Percentiles rank a stretch among this genome's conserved stretches.
Evolutionary conservation across 1,139 yeast species (phyloP).

Genomic region (Yamadazyma membranifaciens): DNA sequence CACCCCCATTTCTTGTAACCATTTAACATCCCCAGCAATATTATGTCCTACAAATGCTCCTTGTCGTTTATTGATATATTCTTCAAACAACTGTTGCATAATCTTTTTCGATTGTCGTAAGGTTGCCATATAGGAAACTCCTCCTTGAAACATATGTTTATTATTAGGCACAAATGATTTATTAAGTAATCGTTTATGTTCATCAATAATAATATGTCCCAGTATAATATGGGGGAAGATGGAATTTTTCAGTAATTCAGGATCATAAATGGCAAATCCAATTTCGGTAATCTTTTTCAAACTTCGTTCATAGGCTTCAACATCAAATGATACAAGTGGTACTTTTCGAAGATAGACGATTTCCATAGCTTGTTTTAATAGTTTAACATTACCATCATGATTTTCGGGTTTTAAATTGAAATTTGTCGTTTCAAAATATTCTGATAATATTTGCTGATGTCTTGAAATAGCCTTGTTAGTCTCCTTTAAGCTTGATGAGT

Average conservation of each 20-base stretch:
- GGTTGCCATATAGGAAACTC: constrained; percentile 48
- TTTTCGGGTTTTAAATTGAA: constrained; percentile 20
- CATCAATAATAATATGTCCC: constrained; percentile 59
- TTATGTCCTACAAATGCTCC: constrained; percentile 68
- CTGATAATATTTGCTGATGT: constrained; percentile 5
- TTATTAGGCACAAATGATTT: constrained; percentile 64
- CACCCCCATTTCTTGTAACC: constrained; percentile 51
- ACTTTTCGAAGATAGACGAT: constrained; percentile 29
- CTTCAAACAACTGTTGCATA: constrained; percentile 41
- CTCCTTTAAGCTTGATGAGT: neutral
- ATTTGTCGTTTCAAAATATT: constrained; percentile 19
- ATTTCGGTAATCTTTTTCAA: constrained; percentile 57
- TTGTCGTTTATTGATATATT: constrained; percentile 29
- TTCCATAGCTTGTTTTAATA: constrained; percentile 25
- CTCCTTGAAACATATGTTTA: constrained; percentile 56
- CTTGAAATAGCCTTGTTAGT: neutral
- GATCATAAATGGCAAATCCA: constrained; percentile 69
- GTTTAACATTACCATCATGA: constrained; percentile 14
- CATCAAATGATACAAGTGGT: constrained; percentile 57
- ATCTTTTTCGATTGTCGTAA: constrained; percentile 33
- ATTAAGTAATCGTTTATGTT: constrained; percentile 46
- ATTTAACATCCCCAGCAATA: constrained; percentile 56
- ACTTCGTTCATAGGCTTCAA: constrained; percentile 63
- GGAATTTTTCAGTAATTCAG: constrained; percentile 39
- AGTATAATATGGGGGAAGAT: constrained; percentile 46